Conservation (phyloP, 495 filamentous ascomycete species). For the Arthonia radiata region DNA sequence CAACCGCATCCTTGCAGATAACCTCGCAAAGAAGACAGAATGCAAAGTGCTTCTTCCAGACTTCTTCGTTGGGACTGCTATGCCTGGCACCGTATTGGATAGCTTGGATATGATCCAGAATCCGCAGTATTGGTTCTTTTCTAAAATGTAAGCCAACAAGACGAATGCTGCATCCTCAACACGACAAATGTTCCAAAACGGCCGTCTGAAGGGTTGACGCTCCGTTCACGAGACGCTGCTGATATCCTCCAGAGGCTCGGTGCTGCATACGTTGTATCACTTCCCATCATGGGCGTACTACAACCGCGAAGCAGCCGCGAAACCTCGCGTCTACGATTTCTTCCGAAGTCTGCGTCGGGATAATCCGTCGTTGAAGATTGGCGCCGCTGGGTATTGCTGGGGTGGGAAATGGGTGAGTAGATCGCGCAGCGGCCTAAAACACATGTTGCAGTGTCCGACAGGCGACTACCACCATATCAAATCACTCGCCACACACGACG, state of each 20-base stretch:
- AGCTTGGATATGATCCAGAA: neutral
- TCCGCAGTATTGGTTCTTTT: slow-evolving; percentile 3
- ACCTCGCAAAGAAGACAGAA: slow-evolving; percentile 22
- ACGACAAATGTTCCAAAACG: slow-evolving; percentile 2
- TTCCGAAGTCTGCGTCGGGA: slow-evolving; percentile 19
- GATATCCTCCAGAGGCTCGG: slow-evolving; percentile 6
- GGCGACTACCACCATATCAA: no score
- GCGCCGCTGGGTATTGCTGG: slow-evolving; percentile 34
- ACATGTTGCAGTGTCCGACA: no score
- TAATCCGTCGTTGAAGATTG: slow-evolving; percentile 14
- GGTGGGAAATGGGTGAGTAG: no score
- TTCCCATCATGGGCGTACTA: slow-evolving; percentile 15
- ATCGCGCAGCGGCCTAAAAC: no score
- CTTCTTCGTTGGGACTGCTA: slow-evolving; percentile 30
- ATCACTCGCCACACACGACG: no score
- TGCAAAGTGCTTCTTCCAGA: slow-evolving; percentile 31
- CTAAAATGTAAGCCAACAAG: slow-evolving; percentile 8
- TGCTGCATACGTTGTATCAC: slow-evolving; percentile 4
- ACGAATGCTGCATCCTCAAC: slow-evolving; percentile 6
- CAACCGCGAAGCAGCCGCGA: slow-evolving; percentile 13
- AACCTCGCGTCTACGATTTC: slow-evolving; percentile 23
- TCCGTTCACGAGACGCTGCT: slow-evolving; percentile 7
- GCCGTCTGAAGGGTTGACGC: slow-evolving; percentile 3
- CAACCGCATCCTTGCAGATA: slow-evolving; percentile 25
- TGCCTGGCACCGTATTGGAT: neutral